Evolutionary conservation across 345 rosid genomes (phyloP).

Genomic region (Carallia pectinifolia): DNA sequence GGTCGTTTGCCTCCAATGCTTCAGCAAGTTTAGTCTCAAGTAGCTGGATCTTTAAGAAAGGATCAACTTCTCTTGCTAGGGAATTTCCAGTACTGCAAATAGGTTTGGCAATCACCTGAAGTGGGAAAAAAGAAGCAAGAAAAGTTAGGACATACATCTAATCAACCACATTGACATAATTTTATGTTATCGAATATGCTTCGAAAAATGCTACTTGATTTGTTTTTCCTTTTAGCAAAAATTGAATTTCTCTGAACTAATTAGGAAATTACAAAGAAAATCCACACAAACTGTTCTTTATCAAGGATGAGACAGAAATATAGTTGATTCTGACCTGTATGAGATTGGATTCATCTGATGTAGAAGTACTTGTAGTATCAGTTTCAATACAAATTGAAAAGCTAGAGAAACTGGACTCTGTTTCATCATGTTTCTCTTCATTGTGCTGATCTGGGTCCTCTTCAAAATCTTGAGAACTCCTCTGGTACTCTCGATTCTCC

Average conservation of each 20-base stretch:
- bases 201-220: background rate
- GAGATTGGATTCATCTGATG: constrained; percentile 18
- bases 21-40: constrained; percentile 56
- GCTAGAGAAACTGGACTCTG: constrained; percentile 5
- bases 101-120: constrained; percentile 32
- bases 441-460: constrained; percentile 30
- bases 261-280: background rate
- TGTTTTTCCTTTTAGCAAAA: background rate
- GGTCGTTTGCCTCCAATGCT: constrained; percentile 53
- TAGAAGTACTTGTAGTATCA: background rate
- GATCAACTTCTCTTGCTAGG: constrained; percentile 22
- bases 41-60: constrained; percentile 37
- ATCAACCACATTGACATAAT: background rate
- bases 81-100: constrained; percentile 19
- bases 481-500: constrained; percentile 45
- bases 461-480: constrained; percentile 33
- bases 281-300: too few relatives aligned
- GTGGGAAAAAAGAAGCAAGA: background rate
- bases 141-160: background rate
- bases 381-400: too few relatives aligned
- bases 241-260: background rate
- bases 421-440: constrained; percentile 16
- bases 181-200: background rate
- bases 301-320: background rate
- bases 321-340: constrained; percentile 20